phyloP scores from a whole-genome alignment of 139 green algal genomes.

The Zygnema cylindricum region DNA sequence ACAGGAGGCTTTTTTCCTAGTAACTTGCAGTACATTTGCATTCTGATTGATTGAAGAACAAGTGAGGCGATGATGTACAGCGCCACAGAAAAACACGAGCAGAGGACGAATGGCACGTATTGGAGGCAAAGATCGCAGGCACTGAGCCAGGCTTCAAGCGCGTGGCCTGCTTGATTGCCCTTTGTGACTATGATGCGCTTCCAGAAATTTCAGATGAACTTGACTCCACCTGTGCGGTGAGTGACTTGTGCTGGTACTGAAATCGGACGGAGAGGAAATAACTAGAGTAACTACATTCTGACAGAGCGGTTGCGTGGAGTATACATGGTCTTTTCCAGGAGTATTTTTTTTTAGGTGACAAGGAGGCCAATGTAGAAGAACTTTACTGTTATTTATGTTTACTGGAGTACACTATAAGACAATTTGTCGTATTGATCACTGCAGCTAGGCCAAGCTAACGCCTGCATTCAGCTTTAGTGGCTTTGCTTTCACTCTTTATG shows the following conservation, averaged over 20 bases:
- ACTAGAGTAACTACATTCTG: background rate
- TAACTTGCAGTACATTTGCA: background rate
- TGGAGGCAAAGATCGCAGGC: conserved; percentile 32
- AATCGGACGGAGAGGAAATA: too few species aligned
- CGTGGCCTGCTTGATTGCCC: conserved; percentile 22
- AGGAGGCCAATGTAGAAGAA: too few species aligned
- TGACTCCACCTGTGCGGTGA: conserved; percentile 1
- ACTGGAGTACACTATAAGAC: too few species aligned
- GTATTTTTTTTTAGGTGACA: background rate
- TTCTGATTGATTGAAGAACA: background rate
- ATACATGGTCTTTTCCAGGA: background rate
- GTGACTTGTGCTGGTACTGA: background rate
- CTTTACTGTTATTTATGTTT: too few species aligned
- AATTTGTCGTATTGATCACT: too few species aligned
- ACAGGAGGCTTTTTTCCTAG: background rate
- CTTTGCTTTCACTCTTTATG: too few species aligned
- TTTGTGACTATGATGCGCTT: background rate
- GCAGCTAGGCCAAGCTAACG: too few species aligned
- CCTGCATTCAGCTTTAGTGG: too few species aligned
- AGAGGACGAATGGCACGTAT: conserved; percentile 13
- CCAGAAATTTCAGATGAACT: background rate
- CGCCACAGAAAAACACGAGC: conserved; percentile 19
- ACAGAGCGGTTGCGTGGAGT: background rate
- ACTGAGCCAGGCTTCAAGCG: conserved; percentile 24
- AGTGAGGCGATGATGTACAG: conserved; percentile 5